Percentiles rank a stretch among this genome's conserved stretches.
Evolutionary conservation across 208 protist genomes (phyloP).

Genomic region (Novymonas esmeraldas): DNA sequence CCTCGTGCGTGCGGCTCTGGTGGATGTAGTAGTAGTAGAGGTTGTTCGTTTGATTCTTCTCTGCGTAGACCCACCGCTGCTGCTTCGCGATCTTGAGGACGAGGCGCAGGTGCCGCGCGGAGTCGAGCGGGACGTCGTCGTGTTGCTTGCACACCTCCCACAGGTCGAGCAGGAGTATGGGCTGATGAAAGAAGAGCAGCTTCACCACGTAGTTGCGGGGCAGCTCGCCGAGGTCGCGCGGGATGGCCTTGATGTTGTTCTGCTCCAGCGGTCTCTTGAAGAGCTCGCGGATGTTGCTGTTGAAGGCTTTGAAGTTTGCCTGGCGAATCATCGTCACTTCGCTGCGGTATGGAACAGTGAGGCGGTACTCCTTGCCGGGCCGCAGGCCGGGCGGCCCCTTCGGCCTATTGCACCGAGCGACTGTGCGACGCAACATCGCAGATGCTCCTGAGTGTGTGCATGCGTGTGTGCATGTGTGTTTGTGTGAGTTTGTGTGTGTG

Average conservation of each 20-base stretch:
- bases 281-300: conserved; percentile 87
- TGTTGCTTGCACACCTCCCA: conserved; percentile 87
- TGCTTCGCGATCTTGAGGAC: conserved; percentile 88
- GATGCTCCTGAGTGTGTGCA: too few relatives aligned
- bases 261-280: conserved; percentile 79
- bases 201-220: conserved; percentile 87
- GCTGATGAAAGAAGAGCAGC: conserved; percentile 90
- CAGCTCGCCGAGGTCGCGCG: conserved; percentile 87
- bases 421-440: conserved; percentile 70
- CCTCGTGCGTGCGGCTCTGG: conserved; percentile 73
- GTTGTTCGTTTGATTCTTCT: conserved; percentile 92
- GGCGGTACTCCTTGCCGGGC: conserved; percentile 79
- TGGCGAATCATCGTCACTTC: conserved; percentile 84
- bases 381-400: conserved; percentile 83
- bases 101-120: conserved; percentile 81
- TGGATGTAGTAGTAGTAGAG: conserved; percentile 91
- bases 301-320: conserved; percentile 54
- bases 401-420: conserved; percentile 49
- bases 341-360: conserved; percentile 81
- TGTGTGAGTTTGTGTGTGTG: too few relatives aligned
- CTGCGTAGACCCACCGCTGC: conserved; percentile 88
- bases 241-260: conserved; percentile 89
- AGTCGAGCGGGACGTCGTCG: conserved; percentile 90
- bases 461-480: too few relatives aligned
- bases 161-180: conserved; percentile 76